Evolutionary conservation across 1,284 basidiomycete genomes (phyloP).

Genomic region (Dichomitus squalens): DNA sequence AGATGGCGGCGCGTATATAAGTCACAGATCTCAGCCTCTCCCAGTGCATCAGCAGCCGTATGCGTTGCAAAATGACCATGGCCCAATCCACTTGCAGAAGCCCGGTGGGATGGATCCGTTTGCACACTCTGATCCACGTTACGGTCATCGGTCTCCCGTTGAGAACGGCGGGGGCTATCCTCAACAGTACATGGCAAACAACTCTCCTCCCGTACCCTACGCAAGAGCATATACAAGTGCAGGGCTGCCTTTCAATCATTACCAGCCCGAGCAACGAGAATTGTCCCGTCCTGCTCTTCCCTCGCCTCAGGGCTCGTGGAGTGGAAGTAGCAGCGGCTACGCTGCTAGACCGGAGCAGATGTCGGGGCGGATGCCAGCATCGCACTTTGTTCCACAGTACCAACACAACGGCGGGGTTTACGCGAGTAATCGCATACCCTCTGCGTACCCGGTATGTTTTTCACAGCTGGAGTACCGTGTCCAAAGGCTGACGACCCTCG

Average conservation of each 20-base stretch:
- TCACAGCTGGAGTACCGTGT: no score
- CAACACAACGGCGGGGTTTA: constrained; percentile 15
- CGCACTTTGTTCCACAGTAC: constrained; percentile 21
- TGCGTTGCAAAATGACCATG: constrained; percentile 14
- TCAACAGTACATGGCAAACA: constrained; percentile 17
- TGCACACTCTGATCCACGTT: constrained; percentile 22
- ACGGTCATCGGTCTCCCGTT: constrained; percentile 15
- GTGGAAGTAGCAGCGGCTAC: constrained; percentile 19
- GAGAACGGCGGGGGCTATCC: constrained; percentile 23
- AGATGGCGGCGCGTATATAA: constrained; percentile 12
- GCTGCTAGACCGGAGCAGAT: constrained; percentile 11
- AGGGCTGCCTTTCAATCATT: constrained; percentile 22
- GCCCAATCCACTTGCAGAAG: constrained; percentile 18
- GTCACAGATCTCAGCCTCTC: constrained; percentile 11
- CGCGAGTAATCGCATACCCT: constrained; percentile 13
- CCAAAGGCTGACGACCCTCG: not conserved
- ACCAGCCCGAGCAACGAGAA: constrained; percentile 27
- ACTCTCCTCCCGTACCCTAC: constrained; percentile 9
- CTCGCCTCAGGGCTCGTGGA: constrained; percentile 8
- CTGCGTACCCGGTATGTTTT: constrained; percentile 21
- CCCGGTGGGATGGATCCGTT: constrained; percentile 14
- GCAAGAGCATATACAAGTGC: constrained; percentile 21
- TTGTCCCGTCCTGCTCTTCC: constrained; percentile 14
- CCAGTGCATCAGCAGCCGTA: constrained; percentile 15
- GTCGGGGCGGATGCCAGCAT: constrained; percentile 12